A percentile compares a stretch with the other conserved stretches of the same genome.
Evolutionary conservation across 2,329 filamentous ascomycete species (phyloP).

Genomic region (Sarocladium brachiariae): DNA sequence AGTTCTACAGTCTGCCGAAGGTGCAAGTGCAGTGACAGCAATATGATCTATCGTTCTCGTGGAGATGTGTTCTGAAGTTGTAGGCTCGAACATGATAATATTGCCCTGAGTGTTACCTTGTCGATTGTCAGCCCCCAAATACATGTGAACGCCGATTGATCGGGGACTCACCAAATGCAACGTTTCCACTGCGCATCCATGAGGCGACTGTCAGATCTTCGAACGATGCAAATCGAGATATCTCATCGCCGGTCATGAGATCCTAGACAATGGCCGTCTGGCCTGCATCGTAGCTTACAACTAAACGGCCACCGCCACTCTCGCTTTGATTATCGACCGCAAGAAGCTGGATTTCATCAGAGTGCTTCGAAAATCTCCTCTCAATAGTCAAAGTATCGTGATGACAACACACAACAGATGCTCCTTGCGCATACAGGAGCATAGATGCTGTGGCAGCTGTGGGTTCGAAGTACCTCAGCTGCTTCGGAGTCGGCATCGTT

Average conservation of each 20-base stretch:
- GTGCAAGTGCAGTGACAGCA: slow-evolving; percentile 87
- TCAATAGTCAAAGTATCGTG: slow-evolving; percentile 91
- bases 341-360: slow-evolving; percentile 75
- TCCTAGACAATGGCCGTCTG: slow-evolving; percentile 97
- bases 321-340: slow-evolving; percentile 90
- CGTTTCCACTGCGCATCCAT: slow-evolving; percentile 96
- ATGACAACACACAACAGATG: slow-evolving; percentile 76
- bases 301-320: slow-evolving; percentile 71
- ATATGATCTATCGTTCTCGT: slow-evolving; percentile 86
- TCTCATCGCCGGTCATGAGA: slow-evolving; percentile 81
- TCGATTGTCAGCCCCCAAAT: neutral
- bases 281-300: slow-evolving; percentile 87
- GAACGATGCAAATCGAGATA: slow-evolving; percentile 88
- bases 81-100: slow-evolving; percentile 89
- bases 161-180: slow-evolving; percentile 75
- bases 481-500: slow-evolving; percentile 41
- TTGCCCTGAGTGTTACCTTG: slow-evolving; percentile 87
- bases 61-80: slow-evolving; percentile 87
- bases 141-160: neutral
- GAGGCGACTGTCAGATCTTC: slow-evolving; percentile 76
- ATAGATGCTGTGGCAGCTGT: slow-evolving; percentile 87
- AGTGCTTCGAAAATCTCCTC: slow-evolving; percentile 74
- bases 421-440: slow-evolving; percentile 82
- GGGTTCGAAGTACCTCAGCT: slow-evolving; percentile 64
- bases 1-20: slow-evolving; percentile 81